Conservation (phyloP, 345 rosid species). For the Erysimum cheiranthoides region DNA sequence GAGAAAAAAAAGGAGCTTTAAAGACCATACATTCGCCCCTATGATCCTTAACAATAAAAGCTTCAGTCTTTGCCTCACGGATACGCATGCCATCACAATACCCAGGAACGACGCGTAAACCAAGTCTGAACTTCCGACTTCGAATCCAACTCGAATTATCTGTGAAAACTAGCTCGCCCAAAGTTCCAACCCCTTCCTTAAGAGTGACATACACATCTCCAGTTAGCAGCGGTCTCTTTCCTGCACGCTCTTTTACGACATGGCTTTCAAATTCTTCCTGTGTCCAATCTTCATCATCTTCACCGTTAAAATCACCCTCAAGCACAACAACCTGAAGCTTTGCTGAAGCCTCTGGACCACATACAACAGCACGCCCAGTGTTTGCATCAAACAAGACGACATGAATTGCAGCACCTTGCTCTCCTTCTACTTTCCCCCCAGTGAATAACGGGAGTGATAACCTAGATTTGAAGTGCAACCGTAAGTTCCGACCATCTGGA, state of each 20-base stretch:
- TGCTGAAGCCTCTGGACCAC: slow-evolving; percentile 80
- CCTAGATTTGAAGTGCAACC: slow-evolving; percentile 81
- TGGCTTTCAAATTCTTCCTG: slow-evolving; percentile 94
- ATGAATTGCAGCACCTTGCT: slow-evolving; percentile 97
- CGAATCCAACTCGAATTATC: slow-evolving; percentile 99
- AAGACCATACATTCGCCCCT: slow-evolving; percentile 83
- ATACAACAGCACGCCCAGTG: slow-evolving; percentile 72
- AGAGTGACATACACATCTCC: slow-evolving; percentile 91
- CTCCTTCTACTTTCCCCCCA: slow-evolving; percentile 98
- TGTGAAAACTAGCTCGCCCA: slow-evolving; percentile 87
- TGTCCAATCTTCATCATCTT: slow-evolving; percentile 93
- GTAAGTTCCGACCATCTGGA: slow-evolving; percentile 78
- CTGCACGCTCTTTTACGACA: slow-evolving; percentile 93
- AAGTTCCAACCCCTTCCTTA: slow-evolving; percentile 97
- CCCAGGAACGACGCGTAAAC: slow-evolving; percentile 79
- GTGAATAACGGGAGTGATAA: slow-evolving; percentile 97
- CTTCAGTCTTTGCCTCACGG: slow-evolving; percentile 97
- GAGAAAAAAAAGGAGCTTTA: not conserved
- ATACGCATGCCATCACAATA: slow-evolving; percentile 78
- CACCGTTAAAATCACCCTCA: slow-evolving; percentile 93
- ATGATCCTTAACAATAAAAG: slow-evolving; percentile 96
- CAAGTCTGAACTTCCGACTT: slow-evolving; percentile 96
- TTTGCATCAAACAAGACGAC: slow-evolving; percentile 70
- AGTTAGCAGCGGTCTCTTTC: slow-evolving; percentile 88
- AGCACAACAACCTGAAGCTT: slow-evolving; percentile 91